Conservation (phyloP, 768 basidiomycete species). For the Trametes cinnabarina region DNA sequence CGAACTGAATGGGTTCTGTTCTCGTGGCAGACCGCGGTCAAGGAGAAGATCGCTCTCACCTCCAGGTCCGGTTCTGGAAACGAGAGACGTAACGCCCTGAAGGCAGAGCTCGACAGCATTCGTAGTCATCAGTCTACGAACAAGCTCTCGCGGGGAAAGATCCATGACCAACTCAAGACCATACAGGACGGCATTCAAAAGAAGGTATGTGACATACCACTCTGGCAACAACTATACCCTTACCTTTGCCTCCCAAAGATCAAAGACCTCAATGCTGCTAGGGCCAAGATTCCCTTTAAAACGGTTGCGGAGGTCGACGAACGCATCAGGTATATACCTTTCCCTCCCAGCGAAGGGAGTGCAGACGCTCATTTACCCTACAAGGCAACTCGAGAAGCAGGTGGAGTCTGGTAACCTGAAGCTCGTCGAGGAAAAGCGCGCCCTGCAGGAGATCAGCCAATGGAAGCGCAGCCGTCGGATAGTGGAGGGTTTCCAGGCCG, state of each 20-base stretch:
- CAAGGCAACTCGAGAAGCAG: constrained; percentile 80
- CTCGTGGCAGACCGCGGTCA: constrained; percentile 57
- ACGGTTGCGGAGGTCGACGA: constrained; percentile 82
- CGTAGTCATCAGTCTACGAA: constrained; percentile 74
- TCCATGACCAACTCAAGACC: constrained; percentile 74
- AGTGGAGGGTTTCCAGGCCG: constrained; percentile 78
- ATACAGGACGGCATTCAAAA: constrained; percentile 77
- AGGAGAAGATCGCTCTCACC: constrained; percentile 69
- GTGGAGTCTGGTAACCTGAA: constrained; percentile 92
- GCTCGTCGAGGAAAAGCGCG: constrained; percentile 92
- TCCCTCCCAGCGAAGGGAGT: not conserved
- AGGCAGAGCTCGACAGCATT: constrained; percentile 77
- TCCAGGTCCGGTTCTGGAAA: constrained; percentile 61
- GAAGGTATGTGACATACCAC: constrained; percentile 53
- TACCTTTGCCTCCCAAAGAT: constrained; percentile 45
- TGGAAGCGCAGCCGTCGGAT: constrained; percentile 66
- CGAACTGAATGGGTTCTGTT: constrained; percentile 1
- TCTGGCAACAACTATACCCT: too few species aligned
- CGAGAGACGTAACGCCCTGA: constrained; percentile 70
- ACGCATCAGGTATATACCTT: constrained; percentile 67
- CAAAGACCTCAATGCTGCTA: constrained; percentile 82
- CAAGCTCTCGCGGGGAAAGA: constrained; percentile 69
- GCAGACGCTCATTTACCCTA: constrained; percentile 7
- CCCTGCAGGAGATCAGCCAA: constrained; percentile 83
- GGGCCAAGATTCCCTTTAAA: constrained; percentile 77